phyloP scores from a whole-genome alignment of 441 rosid species.

The Cnidoscolus chayamansa region DNA sequence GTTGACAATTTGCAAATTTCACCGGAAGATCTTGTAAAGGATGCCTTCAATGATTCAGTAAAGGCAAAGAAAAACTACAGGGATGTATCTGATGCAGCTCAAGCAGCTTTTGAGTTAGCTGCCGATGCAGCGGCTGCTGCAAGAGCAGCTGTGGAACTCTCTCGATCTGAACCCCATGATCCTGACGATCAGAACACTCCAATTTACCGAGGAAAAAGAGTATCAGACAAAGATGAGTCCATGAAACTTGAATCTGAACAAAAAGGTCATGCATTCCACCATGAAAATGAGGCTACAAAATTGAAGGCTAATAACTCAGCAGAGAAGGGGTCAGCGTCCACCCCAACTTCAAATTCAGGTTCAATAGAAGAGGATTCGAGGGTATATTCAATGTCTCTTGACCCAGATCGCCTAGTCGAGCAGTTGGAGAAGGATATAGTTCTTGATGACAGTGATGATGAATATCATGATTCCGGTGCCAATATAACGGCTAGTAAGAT shows the following conservation, averaged over 20 bases:
- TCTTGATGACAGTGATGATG: constrained; percentile 48
- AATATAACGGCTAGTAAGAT: constrained; percentile 13
- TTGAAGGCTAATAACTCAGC: constrained; percentile 15
- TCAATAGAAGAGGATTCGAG: constrained; percentile 25
- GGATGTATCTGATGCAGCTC: constrained; percentile 96
- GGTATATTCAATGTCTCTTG: constrained; percentile 30
- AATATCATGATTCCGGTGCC: constrained; percentile 19
- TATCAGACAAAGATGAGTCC: constrained; percentile 1
- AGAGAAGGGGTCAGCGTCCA: constrained; percentile 33
- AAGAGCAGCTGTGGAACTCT: constrained; percentile 89
- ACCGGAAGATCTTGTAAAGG: constrained; percentile 17
- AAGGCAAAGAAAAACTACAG: constrained; percentile 56
- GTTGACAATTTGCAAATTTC: constrained; percentile 17
- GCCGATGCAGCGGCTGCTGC: constrained; percentile 90
- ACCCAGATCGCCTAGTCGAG: constrained; percentile 40
- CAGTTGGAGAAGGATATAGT: constrained; percentile 54
- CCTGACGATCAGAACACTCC: constrained; percentile 37
- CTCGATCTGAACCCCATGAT: constrained; percentile 51
- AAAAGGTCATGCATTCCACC: constrained; percentile 22
- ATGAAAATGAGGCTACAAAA: constrained; percentile 17
- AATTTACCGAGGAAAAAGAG: constrained; percentile 17
- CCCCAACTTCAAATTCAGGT: constrained; percentile 42
- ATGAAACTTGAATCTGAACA: constrained; percentile 25
- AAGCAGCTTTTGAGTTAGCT: constrained; percentile 90
- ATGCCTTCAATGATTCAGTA: constrained; percentile 48